These are phyloP conservation scores for Luvunga scandens DNA, from an alignment of 345 rosid genomes.

Conservation along the genomic window DNA sequence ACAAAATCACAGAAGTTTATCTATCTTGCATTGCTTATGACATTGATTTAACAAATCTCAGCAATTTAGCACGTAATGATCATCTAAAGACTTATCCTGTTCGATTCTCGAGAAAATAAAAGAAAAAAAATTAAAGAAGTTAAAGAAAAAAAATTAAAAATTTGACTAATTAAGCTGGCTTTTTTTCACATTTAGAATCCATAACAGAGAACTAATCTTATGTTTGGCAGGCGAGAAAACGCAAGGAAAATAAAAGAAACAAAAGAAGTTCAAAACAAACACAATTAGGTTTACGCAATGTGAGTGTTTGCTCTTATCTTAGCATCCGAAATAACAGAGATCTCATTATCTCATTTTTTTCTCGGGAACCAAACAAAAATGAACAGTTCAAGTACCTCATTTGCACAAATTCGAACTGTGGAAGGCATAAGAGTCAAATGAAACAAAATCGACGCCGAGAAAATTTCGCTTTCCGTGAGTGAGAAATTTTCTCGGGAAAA, in stretches of 20 bases:
- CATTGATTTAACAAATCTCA: background rate
- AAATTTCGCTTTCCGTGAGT: slow-evolving; percentile 2
- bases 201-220: background rate
- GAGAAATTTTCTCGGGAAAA: slow-evolving; percentile 25
- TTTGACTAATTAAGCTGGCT: background rate
- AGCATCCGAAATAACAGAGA: background rate
- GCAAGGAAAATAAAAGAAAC: slow-evolving; percentile 6
- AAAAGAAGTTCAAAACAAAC: background rate
- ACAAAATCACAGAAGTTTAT: background rate
- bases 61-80: background rate
- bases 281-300: too few relatives aligned
- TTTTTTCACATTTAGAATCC: background rate
- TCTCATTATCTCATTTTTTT: slow-evolving; percentile 4
- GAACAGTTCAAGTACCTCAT: slow-evolving; percentile 5
- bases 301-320: background rate
- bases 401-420: slow-evolving; percentile 8
- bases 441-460: slow-evolving; percentile 5
- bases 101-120: background rate
- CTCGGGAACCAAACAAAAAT: slow-evolving; percentile 14
- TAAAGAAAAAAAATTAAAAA: background rate
- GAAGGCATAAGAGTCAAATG: background rate
- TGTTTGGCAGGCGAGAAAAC: slow-evolving; percentile 1
- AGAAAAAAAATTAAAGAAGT: background rate
- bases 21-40: background rate
- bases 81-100: background rate